Evolutionary conservation across 441 rosid genomes (phyloP).

Genomic region (Gossypium aridum): DNA sequence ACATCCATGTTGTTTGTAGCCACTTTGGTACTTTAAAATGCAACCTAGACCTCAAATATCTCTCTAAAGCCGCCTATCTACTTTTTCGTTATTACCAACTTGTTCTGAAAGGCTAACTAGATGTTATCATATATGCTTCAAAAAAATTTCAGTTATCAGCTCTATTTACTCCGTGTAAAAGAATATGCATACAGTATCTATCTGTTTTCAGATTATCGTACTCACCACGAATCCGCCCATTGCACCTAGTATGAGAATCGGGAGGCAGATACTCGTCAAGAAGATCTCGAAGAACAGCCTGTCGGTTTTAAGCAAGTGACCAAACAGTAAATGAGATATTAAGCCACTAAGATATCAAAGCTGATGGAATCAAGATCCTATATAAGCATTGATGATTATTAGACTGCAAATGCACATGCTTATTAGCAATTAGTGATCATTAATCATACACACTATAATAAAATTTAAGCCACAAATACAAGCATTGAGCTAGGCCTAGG

Average conservation of each 20-base stretch:
- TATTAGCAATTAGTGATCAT: neutral
- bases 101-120: neutral
- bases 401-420: neutral
- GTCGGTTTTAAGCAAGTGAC: constrained; percentile 13
- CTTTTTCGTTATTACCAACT: neutral
- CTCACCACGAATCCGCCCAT: constrained; percentile 88
- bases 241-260: constrained; percentile 73
- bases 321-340: neutral
- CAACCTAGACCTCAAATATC: neutral
- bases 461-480: neutral
- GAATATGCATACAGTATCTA: neutral
- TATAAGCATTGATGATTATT: neutral
- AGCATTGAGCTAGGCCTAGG: neutral
- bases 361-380: neutral
- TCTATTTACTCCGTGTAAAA: neutral
- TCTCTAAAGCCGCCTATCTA: neutral
- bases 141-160: neutral
- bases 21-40: neutral
- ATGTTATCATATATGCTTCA: neutral
- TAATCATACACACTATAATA: neutral
- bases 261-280: constrained; percentile 67
- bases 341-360: neutral
- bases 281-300: constrained; percentile 80
- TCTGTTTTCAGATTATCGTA: neutral
- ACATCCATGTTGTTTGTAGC: neutral